These are phyloP conservation scores for Zymoseptoria passerinii DNA, from an alignment of 2,329 filamentous ascomycete species.

Conservation along the genomic window DNA sequence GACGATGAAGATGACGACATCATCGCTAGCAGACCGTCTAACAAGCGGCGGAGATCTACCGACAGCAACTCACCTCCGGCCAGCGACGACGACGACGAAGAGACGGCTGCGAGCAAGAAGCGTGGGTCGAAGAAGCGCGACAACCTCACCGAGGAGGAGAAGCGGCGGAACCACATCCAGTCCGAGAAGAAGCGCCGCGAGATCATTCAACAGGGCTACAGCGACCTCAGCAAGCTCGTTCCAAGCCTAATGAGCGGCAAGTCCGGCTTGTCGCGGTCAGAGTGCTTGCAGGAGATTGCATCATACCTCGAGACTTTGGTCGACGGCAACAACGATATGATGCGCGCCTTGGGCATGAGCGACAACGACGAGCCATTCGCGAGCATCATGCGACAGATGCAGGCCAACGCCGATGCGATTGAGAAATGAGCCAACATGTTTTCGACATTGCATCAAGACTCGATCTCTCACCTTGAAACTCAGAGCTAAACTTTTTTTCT, in stretches of 20 bases:
- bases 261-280: slow-evolving; percentile 69
- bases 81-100: slow-evolving; percentile 1
- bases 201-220: slow-evolving; percentile 73
- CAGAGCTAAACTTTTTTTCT: background rate
- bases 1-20: background rate
- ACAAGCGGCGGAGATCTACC: background rate
- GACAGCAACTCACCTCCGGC: slow-evolving; percentile 1
- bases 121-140: slow-evolving; percentile 25
- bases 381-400: background rate
- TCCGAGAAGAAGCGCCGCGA: slow-evolving; percentile 82
- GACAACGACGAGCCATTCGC: background rate
- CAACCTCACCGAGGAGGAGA: slow-evolving; percentile 68
- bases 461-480: background rate
- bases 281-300: slow-evolving; percentile 64
- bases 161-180: slow-evolving; percentile 75
- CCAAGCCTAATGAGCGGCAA: slow-evolving; percentile 60
- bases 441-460: background rate
- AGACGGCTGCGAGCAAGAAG: slow-evolving; percentile 1
- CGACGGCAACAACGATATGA: slow-evolving; percentile 49
- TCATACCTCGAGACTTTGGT: slow-evolving; percentile 70
- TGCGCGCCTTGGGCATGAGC: background rate
- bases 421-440: background rate
- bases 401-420: background rate
- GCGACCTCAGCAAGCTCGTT: slow-evolving; percentile 68
- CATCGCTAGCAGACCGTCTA: background rate